phyloP scores from a whole-genome alignment of 1,284 basidiomycete species.

The Marasmius sp. region DNA sequence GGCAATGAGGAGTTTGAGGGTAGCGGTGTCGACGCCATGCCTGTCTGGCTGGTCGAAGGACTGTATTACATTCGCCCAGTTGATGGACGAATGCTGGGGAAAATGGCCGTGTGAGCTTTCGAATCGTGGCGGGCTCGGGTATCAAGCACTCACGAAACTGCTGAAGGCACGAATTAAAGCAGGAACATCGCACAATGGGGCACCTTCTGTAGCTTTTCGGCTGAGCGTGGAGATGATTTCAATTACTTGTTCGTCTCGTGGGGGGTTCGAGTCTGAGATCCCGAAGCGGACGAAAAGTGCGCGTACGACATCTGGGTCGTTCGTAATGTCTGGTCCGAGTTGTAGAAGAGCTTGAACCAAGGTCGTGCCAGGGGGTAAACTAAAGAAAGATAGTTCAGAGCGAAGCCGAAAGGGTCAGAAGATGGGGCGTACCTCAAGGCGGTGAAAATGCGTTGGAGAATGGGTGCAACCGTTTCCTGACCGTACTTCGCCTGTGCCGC shows the following conservation, averaged over 20 bases:
- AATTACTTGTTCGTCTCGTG: conserved; percentile 65
- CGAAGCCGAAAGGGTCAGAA: conserved; percentile 16
- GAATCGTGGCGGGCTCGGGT: conserved; percentile 4
- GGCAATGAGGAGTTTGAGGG: conserved; percentile 78
- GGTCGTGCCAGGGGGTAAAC: conserved; percentile 63
- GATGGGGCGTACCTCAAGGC: conserved; percentile 54
- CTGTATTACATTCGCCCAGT: conserved; percentile 80
- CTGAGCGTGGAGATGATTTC: conserved; percentile 69
- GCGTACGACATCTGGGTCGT: conserved; percentile 66
- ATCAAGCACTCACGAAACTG: conserved; percentile 56
- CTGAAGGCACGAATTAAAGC: conserved; percentile 69
- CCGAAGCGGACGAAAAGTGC: conserved; percentile 72
- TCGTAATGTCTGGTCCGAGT: conserved; percentile 74
- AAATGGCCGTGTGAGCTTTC: conserved; percentile 17
- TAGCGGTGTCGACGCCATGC: conserved; percentile 79
- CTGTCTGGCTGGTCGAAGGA: conserved; percentile 79
- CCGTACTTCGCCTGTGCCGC: conserved; percentile 79
- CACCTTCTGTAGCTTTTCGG: conserved; percentile 69
- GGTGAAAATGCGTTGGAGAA: conserved; percentile 53
- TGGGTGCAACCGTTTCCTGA: conserved; percentile 45
- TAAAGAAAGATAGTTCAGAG: conserved; percentile 29
- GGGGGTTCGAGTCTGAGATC: conserved; percentile 65
- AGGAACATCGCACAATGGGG: conserved; percentile 73
- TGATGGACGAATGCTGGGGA: conserved; percentile 57
- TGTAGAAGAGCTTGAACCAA: conserved; percentile 74